Base-by-base conservation (phyloP, 768 basidiomycete genomes). In the Phaffia tasmanica region DNA sequence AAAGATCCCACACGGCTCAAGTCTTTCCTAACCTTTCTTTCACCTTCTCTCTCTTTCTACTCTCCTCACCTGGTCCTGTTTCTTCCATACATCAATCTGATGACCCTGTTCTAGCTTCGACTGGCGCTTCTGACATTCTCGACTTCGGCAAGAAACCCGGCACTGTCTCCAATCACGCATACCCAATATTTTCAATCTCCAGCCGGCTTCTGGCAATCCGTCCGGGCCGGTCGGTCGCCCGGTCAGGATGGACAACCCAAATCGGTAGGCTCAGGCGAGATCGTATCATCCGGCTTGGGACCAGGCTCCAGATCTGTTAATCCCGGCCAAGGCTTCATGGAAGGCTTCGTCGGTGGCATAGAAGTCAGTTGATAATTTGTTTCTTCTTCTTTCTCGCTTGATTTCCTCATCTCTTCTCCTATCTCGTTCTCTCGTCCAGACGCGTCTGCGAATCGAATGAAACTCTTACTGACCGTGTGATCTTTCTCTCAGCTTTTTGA, bases 171-270 rank as follows among this genome's bases (percentile, higher is more conserved):
- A 3, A 32, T 61, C 46, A 11, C 46, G 21, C 59, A 61, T n/a
- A 61, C 46, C 19, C 46, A 48, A 19, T 61, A 48, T 42, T 61
- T 61, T 21, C 59, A 48, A 23, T 49, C 59, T 2, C 59, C 59
- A 6, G 18, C 46, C 59, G 46, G 50, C 27, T 61, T 61, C 59
- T 61, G 47, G 25, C 47, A n/a, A 19, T 16, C 46, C 1, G 23
- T 61, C 6, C 6, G 23, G 23, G 21, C 23, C 8, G 46, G 25
- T 23, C 46, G 14, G 15, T 42, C 59, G 11, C 21, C 46, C 35
- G 11, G 29, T n/a, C 29, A 32, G 11, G 46, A 46, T 4, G 35
- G 46, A 14, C 50, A 27, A 16, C 21, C 35, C 32, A 46, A 3
- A 5, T 48, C 32, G 47, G 59, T 29, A 32, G 7, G 2, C 46